Conservation (phyloP, 225 moss, liverwort and hornwort genomes). For the Thuidium tamariscinum region DNA sequence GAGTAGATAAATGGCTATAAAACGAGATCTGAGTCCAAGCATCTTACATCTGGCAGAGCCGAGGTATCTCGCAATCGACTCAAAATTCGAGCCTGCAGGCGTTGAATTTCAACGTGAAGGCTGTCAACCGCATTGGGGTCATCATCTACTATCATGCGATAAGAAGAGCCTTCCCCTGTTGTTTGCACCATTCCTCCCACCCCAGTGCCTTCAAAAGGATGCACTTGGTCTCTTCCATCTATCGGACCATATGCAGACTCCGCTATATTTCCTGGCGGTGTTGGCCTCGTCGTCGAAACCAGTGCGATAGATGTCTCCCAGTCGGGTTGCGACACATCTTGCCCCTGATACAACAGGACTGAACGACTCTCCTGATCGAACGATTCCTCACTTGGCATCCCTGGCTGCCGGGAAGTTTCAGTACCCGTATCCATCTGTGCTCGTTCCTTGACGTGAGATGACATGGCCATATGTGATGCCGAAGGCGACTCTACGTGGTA, state of each 20-base stretch:
- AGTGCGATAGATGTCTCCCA: constrained; percentile 93
- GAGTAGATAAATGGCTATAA: not conserved
- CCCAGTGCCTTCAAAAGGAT: not conserved
- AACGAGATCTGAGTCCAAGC: not conserved
- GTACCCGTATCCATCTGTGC: not conserved
- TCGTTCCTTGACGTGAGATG: not conserved
- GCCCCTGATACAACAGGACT: constrained; percentile 25
- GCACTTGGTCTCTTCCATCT: constrained; percentile 13
- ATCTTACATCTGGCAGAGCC: constrained; percentile 2
- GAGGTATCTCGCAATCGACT: constrained; percentile 75
- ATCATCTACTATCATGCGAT: constrained; percentile 66
- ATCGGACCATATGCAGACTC: constrained; percentile 27
- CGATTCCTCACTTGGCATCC: constrained; percentile 15
- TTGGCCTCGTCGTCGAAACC: constrained; percentile 81
- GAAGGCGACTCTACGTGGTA: not conserved
- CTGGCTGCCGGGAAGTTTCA: not conserved
- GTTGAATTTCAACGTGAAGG: constrained; percentile 84
- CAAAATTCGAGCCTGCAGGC: constrained; percentile 86
- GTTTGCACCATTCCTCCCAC: constrained; percentile 32
- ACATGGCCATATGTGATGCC: not conserved
- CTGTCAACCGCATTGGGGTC: constrained; percentile 77
- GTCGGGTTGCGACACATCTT: constrained; percentile 59
- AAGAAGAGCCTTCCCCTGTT: constrained; percentile 50
- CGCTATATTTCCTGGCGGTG: constrained; percentile 21
- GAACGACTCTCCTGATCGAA: constrained; percentile 39